Percentiles rank a stretch among this genome's conserved stretches.
Conservation (phyloP, 805 yeast species). For the Cyberlindnera americana region DNA sequence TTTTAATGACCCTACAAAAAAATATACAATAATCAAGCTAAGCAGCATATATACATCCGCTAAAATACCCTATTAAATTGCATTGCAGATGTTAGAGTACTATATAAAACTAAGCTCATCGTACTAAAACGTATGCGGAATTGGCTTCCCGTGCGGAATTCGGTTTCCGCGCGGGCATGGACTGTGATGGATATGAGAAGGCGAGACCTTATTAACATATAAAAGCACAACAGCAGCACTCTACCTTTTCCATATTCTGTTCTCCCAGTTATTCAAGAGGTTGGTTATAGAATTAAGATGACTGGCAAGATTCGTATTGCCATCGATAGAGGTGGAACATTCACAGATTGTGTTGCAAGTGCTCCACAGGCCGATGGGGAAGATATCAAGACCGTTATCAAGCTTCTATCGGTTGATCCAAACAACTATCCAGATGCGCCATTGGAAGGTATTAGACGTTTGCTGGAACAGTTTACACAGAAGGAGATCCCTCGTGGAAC, state of each 20-base stretch:
- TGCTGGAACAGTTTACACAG: constrained; percentile 59
- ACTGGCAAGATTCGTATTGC: constrained; percentile 33
- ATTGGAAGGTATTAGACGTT: constrained; percentile 81
- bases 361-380: constrained; percentile 40
- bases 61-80: no score
- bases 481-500: constrained; percentile 52
- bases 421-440: constrained; percentile 87
- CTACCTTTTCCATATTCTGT: no score
- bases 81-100: no score
- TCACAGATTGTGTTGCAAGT: constrained; percentile 61
- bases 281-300: not conserved
- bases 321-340: constrained; percentile 81
- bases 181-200: not conserved
- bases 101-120: no score
- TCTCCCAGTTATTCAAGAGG: no score
- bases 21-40: no score
- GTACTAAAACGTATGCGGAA: no score
- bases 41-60: no score
- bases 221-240: no score
- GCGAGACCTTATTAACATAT: not conserved
- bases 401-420: constrained; percentile 85
- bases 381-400: constrained; percentile 63
- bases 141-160: constrained; percentile 6
- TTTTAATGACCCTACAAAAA: no score
- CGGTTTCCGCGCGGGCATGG: constrained; percentile 11